These are phyloP conservation scores for Picochlorum sp. DNA, from an alignment of 139 green algal species.

Conservation along the genomic window DNA sequence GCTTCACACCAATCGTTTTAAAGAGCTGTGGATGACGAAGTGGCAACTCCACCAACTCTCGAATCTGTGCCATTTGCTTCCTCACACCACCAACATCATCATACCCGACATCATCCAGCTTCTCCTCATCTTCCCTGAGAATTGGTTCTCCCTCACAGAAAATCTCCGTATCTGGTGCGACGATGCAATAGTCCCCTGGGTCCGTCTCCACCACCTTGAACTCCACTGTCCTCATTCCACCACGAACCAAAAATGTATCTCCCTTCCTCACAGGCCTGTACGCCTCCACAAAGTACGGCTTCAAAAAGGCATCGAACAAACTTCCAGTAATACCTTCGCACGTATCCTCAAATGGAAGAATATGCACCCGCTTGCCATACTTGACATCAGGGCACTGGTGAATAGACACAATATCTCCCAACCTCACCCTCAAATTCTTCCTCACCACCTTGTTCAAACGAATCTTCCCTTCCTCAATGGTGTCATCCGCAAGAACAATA, in stretches of 20 bases:
- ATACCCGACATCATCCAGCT: conserved; percentile 94
- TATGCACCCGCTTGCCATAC: conserved; percentile 96
- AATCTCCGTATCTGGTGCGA: conserved; percentile 98
- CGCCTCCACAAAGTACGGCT: conserved; percentile 96
- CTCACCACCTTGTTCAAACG: conserved; percentile 98
- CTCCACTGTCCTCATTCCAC: conserved; percentile 95
- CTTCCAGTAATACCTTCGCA: conserved; percentile 97
- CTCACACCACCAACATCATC: conserved; percentile 97
- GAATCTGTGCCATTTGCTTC: conserved; percentile 95
- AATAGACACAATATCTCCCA: conserved; percentile 94
- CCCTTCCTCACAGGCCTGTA: conserved; percentile 97
- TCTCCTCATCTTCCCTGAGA: conserved; percentile 95
- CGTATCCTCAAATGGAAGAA: conserved; percentile 98
- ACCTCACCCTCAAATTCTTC: conserved; percentile 93
- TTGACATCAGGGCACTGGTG: conserved; percentile 93
- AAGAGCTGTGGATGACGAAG: conserved; percentile 97
- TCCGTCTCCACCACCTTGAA: conserved; percentile 98
- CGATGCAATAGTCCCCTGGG: conserved; percentile 94
- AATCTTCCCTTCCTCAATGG: conserved; percentile 87
- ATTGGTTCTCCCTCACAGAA: conserved; percentile 96
- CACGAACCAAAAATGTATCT: conserved; percentile 95
- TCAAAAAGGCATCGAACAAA: conserved; percentile 98
- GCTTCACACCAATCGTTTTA: conserved; percentile 99
- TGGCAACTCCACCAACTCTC: conserved; percentile 96
- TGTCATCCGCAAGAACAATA: conserved; percentile 97